Evolutionary conservation across 2,329 filamentous ascomycete species (phyloP).

Genomic region (Alternaria panax): DNA sequence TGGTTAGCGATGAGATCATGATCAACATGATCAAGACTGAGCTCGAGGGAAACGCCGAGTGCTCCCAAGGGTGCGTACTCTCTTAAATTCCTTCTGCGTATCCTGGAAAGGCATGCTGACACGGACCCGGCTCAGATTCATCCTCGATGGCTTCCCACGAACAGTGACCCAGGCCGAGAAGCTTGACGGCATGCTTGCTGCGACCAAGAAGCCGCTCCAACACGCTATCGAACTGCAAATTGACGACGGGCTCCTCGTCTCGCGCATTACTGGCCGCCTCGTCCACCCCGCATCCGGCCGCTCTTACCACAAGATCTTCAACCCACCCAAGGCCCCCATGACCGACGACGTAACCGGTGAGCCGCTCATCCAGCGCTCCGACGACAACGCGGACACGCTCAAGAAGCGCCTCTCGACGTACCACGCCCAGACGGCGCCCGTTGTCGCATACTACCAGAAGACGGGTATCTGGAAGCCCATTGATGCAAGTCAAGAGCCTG

Average conservation of each 20-base stretch:
- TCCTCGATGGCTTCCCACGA: slow-evolving; percentile 97
- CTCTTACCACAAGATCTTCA: slow-evolving; percentile 98
- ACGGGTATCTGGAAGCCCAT: slow-evolving; percentile 96
- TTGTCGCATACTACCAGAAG: slow-evolving; percentile 96
- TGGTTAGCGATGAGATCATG: slow-evolving; percentile 99
- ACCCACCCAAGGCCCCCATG: slow-evolving; percentile 93
- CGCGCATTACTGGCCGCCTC: slow-evolving; percentile 94
- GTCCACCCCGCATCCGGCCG: slow-evolving; percentile 95
- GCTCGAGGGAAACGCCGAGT: slow-evolving; percentile 91
- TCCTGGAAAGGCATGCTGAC: slow-evolving; percentile 3
- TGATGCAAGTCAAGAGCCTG: slow-evolving; percentile 94
- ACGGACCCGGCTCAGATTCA: slow-evolving; percentile 71
- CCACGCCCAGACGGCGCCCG: slow-evolving; percentile 90
- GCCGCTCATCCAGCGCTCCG: slow-evolving; percentile 92
- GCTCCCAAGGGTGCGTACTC: slow-evolving; percentile 81
- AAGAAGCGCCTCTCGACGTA: slow-evolving; percentile 95
- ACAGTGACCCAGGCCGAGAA: slow-evolving; percentile 95
- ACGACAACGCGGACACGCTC: slow-evolving; percentile 95
- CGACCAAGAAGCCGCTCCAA: slow-evolving; percentile 82
- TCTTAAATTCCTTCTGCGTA: not conserved
- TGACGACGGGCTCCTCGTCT: slow-evolving; percentile 90
- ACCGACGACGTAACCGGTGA: slow-evolving; percentile 97
- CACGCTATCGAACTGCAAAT: slow-evolving; percentile 97
- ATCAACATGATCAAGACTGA: slow-evolving; percentile 99
- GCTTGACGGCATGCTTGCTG: slow-evolving; percentile 87